A percentile compares a stretch with the other conserved stretches of the same genome.
Conservation (phyloP, 306 rosid genomes). For the Casuarina equisetifolia region DNA sequence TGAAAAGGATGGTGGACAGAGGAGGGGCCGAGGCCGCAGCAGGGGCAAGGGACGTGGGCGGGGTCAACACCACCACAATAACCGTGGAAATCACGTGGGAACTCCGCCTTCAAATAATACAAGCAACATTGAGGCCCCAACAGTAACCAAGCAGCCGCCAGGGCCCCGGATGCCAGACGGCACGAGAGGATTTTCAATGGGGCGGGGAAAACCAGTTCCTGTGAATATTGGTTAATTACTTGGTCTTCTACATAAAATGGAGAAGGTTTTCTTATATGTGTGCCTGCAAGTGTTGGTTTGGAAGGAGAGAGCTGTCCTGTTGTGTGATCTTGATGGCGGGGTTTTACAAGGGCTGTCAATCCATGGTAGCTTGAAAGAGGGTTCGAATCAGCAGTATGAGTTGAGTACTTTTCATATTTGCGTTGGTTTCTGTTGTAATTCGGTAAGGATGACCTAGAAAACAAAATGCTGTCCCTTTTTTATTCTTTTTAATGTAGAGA, state of each 20-base stretch:
- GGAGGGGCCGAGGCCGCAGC: slow-evolving; percentile 66
- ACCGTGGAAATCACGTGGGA: slow-evolving; percentile 61
- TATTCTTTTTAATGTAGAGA: slow-evolving; percentile 5
- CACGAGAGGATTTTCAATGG: slow-evolving; percentile 92
- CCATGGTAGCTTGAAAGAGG: not conserved
- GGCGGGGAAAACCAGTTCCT: slow-evolving; percentile 79
- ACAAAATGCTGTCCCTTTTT: not conserved
- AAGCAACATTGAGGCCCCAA: slow-evolving; percentile 44
- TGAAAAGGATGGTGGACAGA: slow-evolving; percentile 79
- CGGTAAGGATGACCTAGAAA: slow-evolving; percentile 2
- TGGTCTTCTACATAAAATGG: not conserved
- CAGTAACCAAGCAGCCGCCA: slow-evolving; percentile 71
- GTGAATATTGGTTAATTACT: slow-evolving; percentile 54
- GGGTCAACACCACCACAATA: slow-evolving; percentile 62
- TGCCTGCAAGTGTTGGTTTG: slow-evolving; percentile 18
- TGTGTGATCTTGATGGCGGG: slow-evolving; percentile 28
- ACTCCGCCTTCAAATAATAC: slow-evolving; percentile 52
- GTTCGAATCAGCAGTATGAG: not conserved
- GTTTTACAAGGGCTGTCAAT: slow-evolving; percentile 37
- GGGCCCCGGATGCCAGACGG: slow-evolving; percentile 99
- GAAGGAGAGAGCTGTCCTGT: slow-evolving; percentile 11
- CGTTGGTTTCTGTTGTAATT: slow-evolving; percentile 13
- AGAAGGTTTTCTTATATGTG: not conserved
- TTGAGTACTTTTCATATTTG: not conserved
- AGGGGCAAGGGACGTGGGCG: slow-evolving; percentile 86